phyloP scores from a whole-genome alignment of 1,284 basidiomycete species.

The Microbotryum scabiosae region DNA sequence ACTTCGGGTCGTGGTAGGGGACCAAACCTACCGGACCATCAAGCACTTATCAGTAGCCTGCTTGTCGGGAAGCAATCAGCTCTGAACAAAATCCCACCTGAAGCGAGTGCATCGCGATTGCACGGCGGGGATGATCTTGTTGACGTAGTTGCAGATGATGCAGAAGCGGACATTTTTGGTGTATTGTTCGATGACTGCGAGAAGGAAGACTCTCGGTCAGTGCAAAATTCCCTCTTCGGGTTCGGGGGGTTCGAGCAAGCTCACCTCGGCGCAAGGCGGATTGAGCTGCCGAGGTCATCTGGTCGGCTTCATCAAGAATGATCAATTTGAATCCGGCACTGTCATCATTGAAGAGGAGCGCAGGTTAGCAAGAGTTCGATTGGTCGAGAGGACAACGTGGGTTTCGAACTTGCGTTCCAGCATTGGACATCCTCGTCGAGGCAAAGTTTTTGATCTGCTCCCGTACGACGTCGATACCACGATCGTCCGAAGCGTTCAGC shows the following conservation, averaged over 20 bases:
- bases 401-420: constrained; percentile 36
- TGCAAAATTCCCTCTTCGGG: not conserved
- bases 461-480: constrained; percentile 95
- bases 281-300: constrained; percentile 98
- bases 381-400: too few relatives aligned
- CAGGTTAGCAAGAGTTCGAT: not conserved
- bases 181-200: constrained; percentile 89
- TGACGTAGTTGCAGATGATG: constrained; percentile 99
- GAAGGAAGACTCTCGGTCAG: not conserved
- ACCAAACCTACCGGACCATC: constrained; percentile 55
- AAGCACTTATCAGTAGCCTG: not conserved
- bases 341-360: not conserved
- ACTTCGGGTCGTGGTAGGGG: constrained; percentile 81
- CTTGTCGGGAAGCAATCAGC: not conserved
- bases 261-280: constrained; percentile 76
- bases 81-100: constrained; percentile 42
- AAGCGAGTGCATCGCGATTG: constrained; percentile 98
- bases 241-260: constrained; percentile 8
- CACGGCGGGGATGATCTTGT: constrained; percentile 97
- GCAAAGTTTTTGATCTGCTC: constrained; percentile 99
- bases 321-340: constrained; percentile 95
- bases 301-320: constrained; percentile 96
- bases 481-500: constrained; percentile 96
- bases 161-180: constrained; percentile 98
- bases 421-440: constrained; percentile 78